These are phyloP conservation scores for Suillus decipiens DNA, from an alignment of 768 basidiomycete genomes.

Conservation along the genomic window DNA sequence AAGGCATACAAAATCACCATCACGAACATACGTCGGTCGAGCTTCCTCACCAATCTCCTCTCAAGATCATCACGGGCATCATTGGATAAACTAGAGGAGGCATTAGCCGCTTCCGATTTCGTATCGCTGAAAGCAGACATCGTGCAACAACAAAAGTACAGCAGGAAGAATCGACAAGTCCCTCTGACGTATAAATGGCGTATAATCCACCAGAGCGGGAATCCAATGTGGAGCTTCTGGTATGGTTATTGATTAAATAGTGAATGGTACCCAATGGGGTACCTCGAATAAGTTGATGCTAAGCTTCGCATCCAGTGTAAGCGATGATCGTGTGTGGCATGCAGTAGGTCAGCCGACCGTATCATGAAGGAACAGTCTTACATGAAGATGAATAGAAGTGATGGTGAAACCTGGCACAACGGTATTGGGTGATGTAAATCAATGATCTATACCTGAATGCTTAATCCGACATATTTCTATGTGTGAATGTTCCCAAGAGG, in stretches of 20 bases:
- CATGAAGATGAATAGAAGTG: not conserved
- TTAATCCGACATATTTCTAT: not conserved
- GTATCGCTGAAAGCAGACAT: not conserved
- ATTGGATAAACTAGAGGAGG: not conserved
- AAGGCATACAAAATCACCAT: conserved; percentile 24
- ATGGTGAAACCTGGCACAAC: not conserved
- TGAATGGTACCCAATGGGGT: not conserved
- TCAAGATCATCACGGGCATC: not conserved
- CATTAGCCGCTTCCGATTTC: not conserved
- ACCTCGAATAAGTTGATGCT: not conserved
- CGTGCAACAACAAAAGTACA: not conserved
- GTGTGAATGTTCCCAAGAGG: conserved; percentile 57
- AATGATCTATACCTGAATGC: not conserved
- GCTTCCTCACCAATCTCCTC: conserved; percentile 6
- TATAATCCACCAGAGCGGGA: not conserved
- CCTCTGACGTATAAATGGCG: not conserved
- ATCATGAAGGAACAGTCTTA: not conserved
- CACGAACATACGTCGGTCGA: conserved; percentile 19
- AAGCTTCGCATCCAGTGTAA: not conserved
- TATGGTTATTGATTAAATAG: not conserved
- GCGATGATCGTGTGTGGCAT: not conserved
- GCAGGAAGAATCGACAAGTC: not conserved
- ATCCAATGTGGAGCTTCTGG: not conserved
- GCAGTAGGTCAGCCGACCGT: not conserved
- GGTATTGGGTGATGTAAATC: not conserved